Evolutionary conservation across 495 filamentous ascomycete species (phyloP).

Genomic region (Daldinia loculata): DNA sequence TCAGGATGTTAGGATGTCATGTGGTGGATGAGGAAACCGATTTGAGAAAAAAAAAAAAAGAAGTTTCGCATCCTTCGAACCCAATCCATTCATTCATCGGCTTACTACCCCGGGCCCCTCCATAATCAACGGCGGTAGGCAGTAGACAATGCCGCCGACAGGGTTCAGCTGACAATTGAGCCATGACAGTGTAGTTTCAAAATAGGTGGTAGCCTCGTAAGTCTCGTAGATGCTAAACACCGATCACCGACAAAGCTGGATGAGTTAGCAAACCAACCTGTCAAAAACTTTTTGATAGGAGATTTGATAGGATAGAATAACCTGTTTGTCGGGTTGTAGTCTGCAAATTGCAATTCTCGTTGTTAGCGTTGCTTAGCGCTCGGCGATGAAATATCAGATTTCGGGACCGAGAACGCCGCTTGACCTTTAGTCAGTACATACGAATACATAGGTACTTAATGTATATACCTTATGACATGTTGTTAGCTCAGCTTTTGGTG

Average conservation of each 20-base stretch:
- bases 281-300: not conserved
- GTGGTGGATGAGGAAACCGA: not conserved
- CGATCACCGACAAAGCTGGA: constrained; percentile 31
- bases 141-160: constrained; percentile 19
- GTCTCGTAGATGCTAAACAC: constrained; percentile 7
- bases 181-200: constrained; percentile 4
- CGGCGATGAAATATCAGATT: constrained; percentile 15
- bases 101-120: no score
- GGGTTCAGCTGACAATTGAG: constrained; percentile 6
- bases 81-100: constrained; percentile 1
- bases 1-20: not conserved
- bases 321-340: constrained; percentile 10
- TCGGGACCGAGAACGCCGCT: constrained; percentile 28
- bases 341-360: not conserved
- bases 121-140: constrained; percentile 9
- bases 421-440: not conserved
- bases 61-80: constrained; percentile 5
- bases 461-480: not conserved
- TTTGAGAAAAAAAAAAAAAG: not conserved
- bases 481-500: not conserved
- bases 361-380: constrained; percentile 6
- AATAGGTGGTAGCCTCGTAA: not conserved
- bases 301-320: constrained; percentile 13
- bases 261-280: not conserved
- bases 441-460: no score